These are phyloP conservation scores for Phytophthora crassamura DNA, from an alignment of 352 stramenopile species.

Conservation along the genomic window DNA sequence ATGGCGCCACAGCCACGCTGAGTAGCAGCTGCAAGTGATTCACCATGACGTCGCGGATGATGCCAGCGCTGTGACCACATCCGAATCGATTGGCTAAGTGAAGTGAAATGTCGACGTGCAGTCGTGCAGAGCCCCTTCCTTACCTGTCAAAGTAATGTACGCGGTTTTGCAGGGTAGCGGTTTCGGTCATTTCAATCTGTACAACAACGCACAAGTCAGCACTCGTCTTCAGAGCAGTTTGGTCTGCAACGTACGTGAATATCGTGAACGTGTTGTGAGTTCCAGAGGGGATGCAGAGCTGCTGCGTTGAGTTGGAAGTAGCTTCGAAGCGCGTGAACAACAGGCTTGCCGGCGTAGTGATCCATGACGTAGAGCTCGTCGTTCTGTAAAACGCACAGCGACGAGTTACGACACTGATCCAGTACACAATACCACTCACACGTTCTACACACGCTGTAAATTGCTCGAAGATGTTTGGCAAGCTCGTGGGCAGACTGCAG, in stretches of 20 bases:
- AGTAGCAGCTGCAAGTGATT: conserved; percentile 84
- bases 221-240: not conserved
- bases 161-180: conserved; percentile 60
- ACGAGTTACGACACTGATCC: not conserved
- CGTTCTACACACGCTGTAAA: conserved; percentile 41
- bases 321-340: conserved; percentile 57
- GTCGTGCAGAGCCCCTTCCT: conserved; percentile 6
- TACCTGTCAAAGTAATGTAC: conserved; percentile 79
- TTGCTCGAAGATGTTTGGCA: conserved; percentile 40
- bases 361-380: conserved; percentile 88
- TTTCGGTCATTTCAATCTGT: conserved; percentile 78
- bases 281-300: conserved; percentile 43
- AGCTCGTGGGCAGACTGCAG: conserved; percentile 54
- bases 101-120: not conserved
- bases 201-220: not conserved
- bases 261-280: conserved; percentile 24
- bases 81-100: not conserved
- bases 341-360: conserved; percentile 84
- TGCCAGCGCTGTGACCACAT: conserved; percentile 47
- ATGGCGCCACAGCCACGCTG: conserved; percentile 39
- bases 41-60: conserved; percentile 84
- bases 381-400: conserved; percentile 29
- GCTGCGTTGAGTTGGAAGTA: conserved; percentile 64
- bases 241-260: conserved; percentile 23
- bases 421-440: not conserved